These are phyloP conservation scores for Septoria linicola DNA, from an alignment of 2,329 filamentous ascomycete species.

Conservation along the genomic window DNA sequence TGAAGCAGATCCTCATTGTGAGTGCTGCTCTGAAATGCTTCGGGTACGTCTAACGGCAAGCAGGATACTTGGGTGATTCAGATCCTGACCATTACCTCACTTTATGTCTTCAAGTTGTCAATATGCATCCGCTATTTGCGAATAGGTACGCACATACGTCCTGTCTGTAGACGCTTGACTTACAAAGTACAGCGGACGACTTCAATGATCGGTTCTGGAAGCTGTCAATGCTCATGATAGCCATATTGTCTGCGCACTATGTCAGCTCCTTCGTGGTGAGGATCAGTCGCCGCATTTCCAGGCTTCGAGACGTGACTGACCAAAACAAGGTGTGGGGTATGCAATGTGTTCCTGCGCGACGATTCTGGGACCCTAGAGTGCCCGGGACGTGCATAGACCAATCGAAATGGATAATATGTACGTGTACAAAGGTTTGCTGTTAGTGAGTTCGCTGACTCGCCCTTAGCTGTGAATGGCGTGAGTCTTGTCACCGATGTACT, in stretches of 20 bases:
- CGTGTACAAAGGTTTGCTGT: neutral
- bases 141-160: neutral
- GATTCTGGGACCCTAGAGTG: neutral
- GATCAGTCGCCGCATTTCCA: no score
- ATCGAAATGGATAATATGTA: slow-evolving; percentile 2
- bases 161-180: neutral
- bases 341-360: neutral
- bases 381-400: slow-evolving; percentile 1
- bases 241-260: neutral
- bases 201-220: slow-evolving; percentile 3
- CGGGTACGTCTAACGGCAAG: neutral
- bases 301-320: no score
- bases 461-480: neutral
- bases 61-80: slow-evolving; percentile 2
- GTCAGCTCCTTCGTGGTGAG: neutral
- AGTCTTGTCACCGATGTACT: slow-evolving; percentile 1
- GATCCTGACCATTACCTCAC: neutral
- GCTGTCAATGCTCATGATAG: slow-evolving; percentile 1
- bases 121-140: slow-evolving; percentile 9
- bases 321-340: neutral
- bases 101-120: slow-evolving; percentile 3
- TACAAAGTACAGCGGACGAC: slow-evolving; percentile 1
- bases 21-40: neutral
- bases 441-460: neutral
- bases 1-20: slow-evolving; percentile 2